Percentiles rank a stretch among this genome's conserved stretches.
Evolutionary conservation across 2,329 filamentous ascomycete genomes (phyloP).

Genomic region (Daldinia sp.): DNA sequence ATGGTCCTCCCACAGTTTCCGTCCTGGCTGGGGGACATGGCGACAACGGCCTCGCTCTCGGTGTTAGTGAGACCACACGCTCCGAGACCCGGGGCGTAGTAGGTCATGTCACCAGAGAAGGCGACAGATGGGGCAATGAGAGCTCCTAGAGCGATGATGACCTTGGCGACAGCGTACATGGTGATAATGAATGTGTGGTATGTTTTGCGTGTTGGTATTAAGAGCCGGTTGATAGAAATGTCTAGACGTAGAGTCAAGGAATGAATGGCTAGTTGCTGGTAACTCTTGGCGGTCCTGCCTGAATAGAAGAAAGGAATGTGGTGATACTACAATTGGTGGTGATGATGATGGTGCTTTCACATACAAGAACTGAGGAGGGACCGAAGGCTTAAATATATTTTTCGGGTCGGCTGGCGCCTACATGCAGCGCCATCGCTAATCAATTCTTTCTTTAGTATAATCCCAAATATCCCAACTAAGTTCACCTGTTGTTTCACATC

Average conservation of each 20-base stretch:
- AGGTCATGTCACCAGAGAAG: conserved; percentile 47
- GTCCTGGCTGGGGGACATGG: conserved; percentile 41
- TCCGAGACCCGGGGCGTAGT: conserved; percentile 44
- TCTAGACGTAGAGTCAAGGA: conserved; percentile 4
- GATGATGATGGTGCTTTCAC: conserved; percentile 2
- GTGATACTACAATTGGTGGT: conserved; percentile 3
- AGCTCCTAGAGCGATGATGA: conserved; percentile 34
- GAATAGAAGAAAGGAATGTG: conserved; percentile 12
- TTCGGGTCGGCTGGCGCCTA: background rate
- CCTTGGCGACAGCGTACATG: conserved; percentile 33
- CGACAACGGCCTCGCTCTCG: conserved; percentile 43
- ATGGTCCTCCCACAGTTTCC: conserved; percentile 47
- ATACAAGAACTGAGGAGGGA: background rate
- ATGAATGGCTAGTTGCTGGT: conserved; percentile 1
- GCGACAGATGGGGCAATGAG: conserved; percentile 35
- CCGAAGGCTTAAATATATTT: conserved; percentile 20
- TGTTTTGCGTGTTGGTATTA: conserved; percentile 3
- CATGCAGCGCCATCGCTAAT: background rate
- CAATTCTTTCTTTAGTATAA: background rate
- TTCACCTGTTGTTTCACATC: background rate
- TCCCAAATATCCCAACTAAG: background rate
- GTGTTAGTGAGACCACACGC: conserved; percentile 43
- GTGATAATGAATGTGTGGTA: background rate
- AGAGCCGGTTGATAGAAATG: background rate
- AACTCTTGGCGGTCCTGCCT: conserved; percentile 10